Evolutionary conservation across 2,329 filamentous ascomycete species (phyloP).

Genomic region (Venturiaceae sp.): DNA sequence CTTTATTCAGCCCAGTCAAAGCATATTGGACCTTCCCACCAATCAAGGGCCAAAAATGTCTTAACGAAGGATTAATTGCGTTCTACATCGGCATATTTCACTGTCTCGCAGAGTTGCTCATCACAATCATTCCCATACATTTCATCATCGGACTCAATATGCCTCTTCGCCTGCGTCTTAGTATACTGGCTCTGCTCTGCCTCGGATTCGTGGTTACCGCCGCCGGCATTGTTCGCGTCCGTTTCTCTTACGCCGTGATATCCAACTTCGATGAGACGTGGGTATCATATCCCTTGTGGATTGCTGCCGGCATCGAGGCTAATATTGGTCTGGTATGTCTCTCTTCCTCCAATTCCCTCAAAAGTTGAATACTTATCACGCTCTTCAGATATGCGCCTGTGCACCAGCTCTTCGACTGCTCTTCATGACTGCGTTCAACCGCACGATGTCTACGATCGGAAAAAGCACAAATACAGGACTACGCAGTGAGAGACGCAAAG

Average conservation of each 20-base stretch:
- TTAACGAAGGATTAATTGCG: slow-evolving; percentile 29
- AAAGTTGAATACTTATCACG: too few species aligned
- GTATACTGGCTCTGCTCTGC: slow-evolving; percentile 28
- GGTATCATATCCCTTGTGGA: slow-evolving; percentile 35
- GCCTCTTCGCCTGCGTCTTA: slow-evolving; percentile 29
- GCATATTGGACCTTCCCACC: slow-evolving; percentile 2
- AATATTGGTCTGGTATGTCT: slow-evolving; percentile 32
- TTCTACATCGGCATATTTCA: slow-evolving; percentile 31
- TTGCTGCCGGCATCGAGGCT: slow-evolving; percentile 34
- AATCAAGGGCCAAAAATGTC: slow-evolving; percentile 21
- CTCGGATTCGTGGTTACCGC: slow-evolving; percentile 32
- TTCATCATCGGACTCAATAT: slow-evolving; percentile 32
- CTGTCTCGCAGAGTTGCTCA: slow-evolving; percentile 30
- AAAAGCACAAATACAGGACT: too few species aligned
- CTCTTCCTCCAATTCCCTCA: too few species aligned
- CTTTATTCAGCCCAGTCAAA: neutral
- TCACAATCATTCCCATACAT: slow-evolving; percentile 33
- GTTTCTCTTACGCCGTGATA: slow-evolving; percentile 35
- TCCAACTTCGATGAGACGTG: slow-evolving; percentile 35
- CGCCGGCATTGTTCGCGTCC: slow-evolving; percentile 31
- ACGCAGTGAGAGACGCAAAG: too few species aligned
- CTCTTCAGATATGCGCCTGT: too few species aligned
- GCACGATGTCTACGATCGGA: too few species aligned
- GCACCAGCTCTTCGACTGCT: too few species aligned
- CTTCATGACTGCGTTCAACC: too few species aligned